phyloP scores from a whole-genome alignment of 306 rosid genomes.

The Fragaria vesca region DNA sequence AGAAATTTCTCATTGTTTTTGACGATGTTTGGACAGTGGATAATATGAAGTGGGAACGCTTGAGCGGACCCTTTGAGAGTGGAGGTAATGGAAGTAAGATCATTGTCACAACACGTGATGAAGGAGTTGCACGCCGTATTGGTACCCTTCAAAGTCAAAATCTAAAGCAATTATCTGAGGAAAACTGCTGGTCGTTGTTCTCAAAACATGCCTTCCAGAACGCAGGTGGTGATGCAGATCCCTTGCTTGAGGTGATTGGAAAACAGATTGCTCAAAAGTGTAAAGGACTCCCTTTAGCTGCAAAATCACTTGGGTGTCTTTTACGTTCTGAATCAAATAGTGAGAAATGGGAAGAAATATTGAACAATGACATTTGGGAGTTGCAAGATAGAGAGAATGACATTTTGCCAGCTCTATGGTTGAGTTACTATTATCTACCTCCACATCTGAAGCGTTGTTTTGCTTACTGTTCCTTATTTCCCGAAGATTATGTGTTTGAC shows the following conservation, averaged over 20 bases:
- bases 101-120: background rate
- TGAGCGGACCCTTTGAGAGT: background rate
- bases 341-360: background rate
- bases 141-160: background rate
- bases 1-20: background rate
- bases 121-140: background rate
- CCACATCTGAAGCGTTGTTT: conserved; percentile 23
- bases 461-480: conserved; percentile 25
- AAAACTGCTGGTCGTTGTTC: background rate
- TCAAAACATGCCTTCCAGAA: background rate
- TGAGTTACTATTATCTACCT: conserved; percentile 18
- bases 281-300: conserved; percentile 24
- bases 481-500: conserved; percentile 17
- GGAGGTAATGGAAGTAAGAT: background rate
- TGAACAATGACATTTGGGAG: background rate
- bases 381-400: background rate
- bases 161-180: background rate
- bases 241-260: background rate
- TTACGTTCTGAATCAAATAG: background rate
- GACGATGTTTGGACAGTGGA: background rate
- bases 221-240: background rate
- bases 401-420: background rate
- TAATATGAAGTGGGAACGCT: background rate
- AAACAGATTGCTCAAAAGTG: conserved; percentile 21
- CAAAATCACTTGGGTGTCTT: background rate